phyloP scores from a whole-genome alignment of 495 filamentous ascomycete species.

The Hypomontagnella submonticulosa region DNA sequence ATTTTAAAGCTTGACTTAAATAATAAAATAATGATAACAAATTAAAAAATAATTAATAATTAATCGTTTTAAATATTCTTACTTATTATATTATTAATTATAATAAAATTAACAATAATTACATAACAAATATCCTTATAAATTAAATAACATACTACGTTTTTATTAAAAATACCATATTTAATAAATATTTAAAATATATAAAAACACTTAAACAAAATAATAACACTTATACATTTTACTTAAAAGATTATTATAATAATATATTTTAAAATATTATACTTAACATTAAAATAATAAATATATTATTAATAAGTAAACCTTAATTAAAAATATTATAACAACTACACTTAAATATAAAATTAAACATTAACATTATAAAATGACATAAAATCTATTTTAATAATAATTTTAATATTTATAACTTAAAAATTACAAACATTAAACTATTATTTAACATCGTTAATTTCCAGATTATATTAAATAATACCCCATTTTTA shows the following conservation, averaged over 20 bases:
- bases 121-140: too few relatives aligned
- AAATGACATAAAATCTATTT: neutral
- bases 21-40: too few relatives aligned
- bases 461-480: neutral
- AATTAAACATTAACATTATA: neutral
- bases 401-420: neutral
- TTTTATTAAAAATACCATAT: too few relatives aligned
- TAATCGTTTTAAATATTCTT: too few relatives aligned
- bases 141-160: too few relatives aligned
- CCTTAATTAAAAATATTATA: neutral
- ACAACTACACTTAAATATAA: neutral
- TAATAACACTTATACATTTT: neutral
- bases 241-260: neutral
- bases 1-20: too few relatives aligned
- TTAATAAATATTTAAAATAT: neutral
- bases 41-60: too few relatives aligned
- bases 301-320: too few relatives aligned
- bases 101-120: too few relatives aligned
- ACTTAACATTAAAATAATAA: too few relatives aligned
- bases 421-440: neutral
- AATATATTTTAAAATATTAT: slow-evolving; percentile 1
- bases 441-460: neutral
- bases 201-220: neutral
- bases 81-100: too few relatives aligned
- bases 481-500: slow-evolving; percentile 1